Base-by-base conservation (phyloP, 805 yeast species). In the Jamesozyma piceae region DNA sequence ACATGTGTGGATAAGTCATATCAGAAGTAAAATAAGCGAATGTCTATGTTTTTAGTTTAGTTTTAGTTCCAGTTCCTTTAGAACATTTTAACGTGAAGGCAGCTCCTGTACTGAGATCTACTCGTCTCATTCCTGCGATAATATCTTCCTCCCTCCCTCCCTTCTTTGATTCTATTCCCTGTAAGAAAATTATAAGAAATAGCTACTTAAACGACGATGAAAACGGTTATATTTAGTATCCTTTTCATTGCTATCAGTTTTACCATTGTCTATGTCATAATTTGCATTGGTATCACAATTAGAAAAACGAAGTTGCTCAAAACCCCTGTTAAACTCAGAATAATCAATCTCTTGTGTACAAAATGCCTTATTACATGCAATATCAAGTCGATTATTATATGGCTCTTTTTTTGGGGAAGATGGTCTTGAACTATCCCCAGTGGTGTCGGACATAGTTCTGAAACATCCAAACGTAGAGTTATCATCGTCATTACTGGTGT, bases 311-410 rank as follows among this genome's bases (percentile, higher is more conserved):
- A 34, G 3, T 10, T 26, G 27, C 13, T 34, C 14, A 30, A 26
- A 35, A 28, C 28, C 38, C 19, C 33, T 28, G 11, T 40, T 37
- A 27, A 28, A 27, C 29, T 40, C 43, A 8, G 22, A 14, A 28
- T 24, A 15, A 13, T 26, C 10, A 15, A 40, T 40, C 17, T 34
- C 43, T 27, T 49, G 48, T 1, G 54, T 50, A 20, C 45, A 49
- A 24, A 47, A 47, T 1, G 54, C 50, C 24, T 42, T 47, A 30
- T 48, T 44, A 14, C 49, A 34, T 11, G 49, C 43, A 15, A n/a
- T 30, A n/a, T 14, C 17, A n/a, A 30, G 5, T n/a, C 13, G 33
- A 5, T 11, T n/a, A 30, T 13, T n/a, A 6, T n/a, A 6, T 6
- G 15, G 33, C 33, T 14, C 17, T 30, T 14, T 30, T 14, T 30